A percentile compares a stretch with the other conserved stretches of the same genome.
Evolutionary conservation across 192 early-diverging fungal genomes (phyloP).

Genomic region (Geranomyces variabilis): DNA sequence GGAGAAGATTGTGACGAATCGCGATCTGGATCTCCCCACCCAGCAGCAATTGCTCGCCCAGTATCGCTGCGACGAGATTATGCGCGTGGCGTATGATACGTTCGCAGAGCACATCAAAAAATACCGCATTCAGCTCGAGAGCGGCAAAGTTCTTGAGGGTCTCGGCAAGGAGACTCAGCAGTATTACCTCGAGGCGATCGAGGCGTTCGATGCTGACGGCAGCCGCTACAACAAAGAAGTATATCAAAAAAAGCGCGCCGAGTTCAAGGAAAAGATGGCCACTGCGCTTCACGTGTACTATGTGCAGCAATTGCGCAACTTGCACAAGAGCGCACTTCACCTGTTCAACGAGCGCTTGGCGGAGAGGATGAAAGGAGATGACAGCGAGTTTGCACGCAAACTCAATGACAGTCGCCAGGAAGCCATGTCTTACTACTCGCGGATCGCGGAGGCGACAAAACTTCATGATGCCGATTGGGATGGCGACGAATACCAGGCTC

Average conservation of each 20-base stretch:
- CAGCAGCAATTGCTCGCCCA: slow-evolving; percentile 98
- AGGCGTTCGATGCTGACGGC: slow-evolving; percentile 85
- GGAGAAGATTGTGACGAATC: slow-evolving; percentile 94
- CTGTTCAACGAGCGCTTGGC: slow-evolving; percentile 66
- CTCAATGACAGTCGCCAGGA: slow-evolving; percentile 46
- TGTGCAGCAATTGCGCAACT: slow-evolving; percentile 85
- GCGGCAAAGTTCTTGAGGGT: slow-evolving; percentile 74
- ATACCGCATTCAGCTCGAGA: slow-evolving; percentile 73
- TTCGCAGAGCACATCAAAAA: slow-evolving; percentile 70
- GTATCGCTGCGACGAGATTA: slow-evolving; percentile 98
- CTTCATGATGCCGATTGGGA: slow-evolving; percentile 75
- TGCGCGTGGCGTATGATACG: slow-evolving; percentile 63
- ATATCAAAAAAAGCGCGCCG: slow-evolving; percentile 82
- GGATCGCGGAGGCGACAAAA: slow-evolving; percentile 57
- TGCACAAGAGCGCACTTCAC: slow-evolving; percentile 71
- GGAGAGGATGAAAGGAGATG: slow-evolving; percentile 57
- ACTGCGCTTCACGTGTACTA: slow-evolving; percentile 77
- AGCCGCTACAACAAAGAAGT: slow-evolving; percentile 87
- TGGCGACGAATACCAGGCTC: slow-evolving; percentile 58
- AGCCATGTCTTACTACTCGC: slow-evolving; percentile 48
- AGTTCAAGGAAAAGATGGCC: slow-evolving; percentile 78
- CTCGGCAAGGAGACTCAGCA: slow-evolving; percentile 70
- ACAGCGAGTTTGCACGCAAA: slow-evolving; percentile 65
- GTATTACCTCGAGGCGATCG: slow-evolving; percentile 51
- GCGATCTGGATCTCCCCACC: slow-evolving; percentile 96